Evolutionary conservation across 768 basidiomycete genomes (phyloP), one percentile per base, ranked within the genome.

Genomic region (Lentinula boryana): DNA sequence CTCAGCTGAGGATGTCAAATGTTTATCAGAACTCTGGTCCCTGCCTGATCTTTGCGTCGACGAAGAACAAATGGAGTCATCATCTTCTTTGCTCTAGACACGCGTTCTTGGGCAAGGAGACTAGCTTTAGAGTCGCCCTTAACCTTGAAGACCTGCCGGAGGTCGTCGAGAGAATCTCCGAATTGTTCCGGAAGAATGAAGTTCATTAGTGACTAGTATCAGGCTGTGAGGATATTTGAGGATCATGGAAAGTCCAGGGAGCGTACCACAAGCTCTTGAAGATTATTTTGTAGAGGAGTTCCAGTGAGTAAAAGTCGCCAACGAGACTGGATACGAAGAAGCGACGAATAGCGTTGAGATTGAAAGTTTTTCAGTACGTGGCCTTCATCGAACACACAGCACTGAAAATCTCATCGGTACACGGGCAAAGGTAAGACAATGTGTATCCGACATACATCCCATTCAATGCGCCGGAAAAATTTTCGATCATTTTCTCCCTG

Each of bases 1-100:
- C 59, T 40, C 33, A 59, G 32, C 56, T 35, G 57, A 44, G 58
- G 35, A 52, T 12, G 23, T 6, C 18, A 36, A 18, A 50, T 43
- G 18, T 49, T 12, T 46, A 31, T 52, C 36, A 32, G 16, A 59
- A 5, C n/a, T 27, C 33, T n/a, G 13, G 4, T 16, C 63, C 77
- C 53, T 67, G 85, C 91, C 76, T 97, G 95, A 67, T 95, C 94
- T 74, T 99, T 99, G 67, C 95, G 84, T 61, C 97, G 84, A n/a
- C 97, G 89, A 18, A 99, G 80, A 23, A 98, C 95, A 71, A 99
- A 99, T 0, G 97, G 97, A 6, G 94, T 97, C 91, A 99, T 94
- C 95, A 99, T 98, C 72, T 93, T 94, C 76, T 98, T 96, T 5
- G 97, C 97, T 63, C 95, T 78, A 18, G 92, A 93, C 23, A 98